Base-by-base conservation (phyloP, 345 rosid species). In the Citrus reticulata region DNA sequence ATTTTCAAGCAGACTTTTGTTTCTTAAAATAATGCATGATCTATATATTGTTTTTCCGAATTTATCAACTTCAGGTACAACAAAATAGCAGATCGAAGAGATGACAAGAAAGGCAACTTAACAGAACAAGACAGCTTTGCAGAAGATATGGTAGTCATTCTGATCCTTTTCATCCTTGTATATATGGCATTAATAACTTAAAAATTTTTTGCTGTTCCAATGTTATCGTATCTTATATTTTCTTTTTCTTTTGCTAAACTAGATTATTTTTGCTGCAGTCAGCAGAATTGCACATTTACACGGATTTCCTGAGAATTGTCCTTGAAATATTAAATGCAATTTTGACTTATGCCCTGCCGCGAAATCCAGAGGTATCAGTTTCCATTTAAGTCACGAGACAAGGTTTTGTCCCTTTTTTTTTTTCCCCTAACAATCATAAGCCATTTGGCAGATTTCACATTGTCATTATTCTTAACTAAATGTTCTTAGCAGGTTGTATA, bases 241-340 rank as follows among this genome's bases (percentile, higher is more conserved):
- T 78, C 57, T 68, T 30, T 71, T 37, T 32, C 24, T 68, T 72
- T 29, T 46, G 73, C 81, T 81, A 64, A 78, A 40, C 58, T 55
- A 32, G 60, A 30, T 72, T 72, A 35, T 69, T 55, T 76, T 72
- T 34, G 19, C 81, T 80, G 83, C 92, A 94, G 99, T 86, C 97
- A 59, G 91, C 95, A 7, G 99, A 96, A 85, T 87, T 96, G 88
- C 97, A 96, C 76, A 96, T 96, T 70, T 94, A 94, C 80, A 90
- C 98, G 0, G 99, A 96, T 89, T 94, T 96, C 87, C 82, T 96
- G 85, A 93, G 99, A 83, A 93, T 93, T 75, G 99, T 96, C 82
- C 93, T 96, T 7, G 99, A 96, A 86, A 94, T 94, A 80, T 77
- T 96, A 77, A 96, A 94, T 83, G 99, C 95, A 46, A 93, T 94